phyloP scores from a whole-genome alignment of 192 early-diverging fungal genomes.

The Gigaspora rosea region DNA sequence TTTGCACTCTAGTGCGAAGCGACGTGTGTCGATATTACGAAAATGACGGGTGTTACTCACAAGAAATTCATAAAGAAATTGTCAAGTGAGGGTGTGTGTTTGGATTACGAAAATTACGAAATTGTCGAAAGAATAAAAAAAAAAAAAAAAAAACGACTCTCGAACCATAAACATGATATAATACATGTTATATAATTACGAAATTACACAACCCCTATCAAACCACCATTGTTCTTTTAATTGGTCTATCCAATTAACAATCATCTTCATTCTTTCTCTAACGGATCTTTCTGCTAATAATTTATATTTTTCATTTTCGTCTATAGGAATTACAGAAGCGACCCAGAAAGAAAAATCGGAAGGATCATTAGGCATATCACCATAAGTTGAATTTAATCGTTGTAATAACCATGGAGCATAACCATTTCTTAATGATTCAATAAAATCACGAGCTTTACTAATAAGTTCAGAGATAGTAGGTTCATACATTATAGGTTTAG shows the following conservation, averaged over 20 bases:
- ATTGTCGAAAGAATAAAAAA: no score
- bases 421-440: conserved; percentile 37
- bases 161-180: no score
- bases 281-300: conserved; percentile 45
- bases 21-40: no score
- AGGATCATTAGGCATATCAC: conserved; percentile 47
- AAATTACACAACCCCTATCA: conserved; percentile 12
- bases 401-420: conserved; percentile 39
- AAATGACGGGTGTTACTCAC: no score
- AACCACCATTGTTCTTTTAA: conserved; percentile 28
- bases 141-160: no score
- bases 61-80: no score
- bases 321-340: conserved; percentile 51
- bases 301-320: conserved; percentile 45
- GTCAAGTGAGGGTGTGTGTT: no score
- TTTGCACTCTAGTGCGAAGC: no score
- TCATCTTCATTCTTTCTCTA: conserved; percentile 47
- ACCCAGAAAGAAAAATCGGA: conserved; percentile 53
- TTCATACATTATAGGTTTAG: conserved; percentile 23
- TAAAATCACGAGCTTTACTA: conserved; percentile 38
- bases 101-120: no score
- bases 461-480: conserved; percentile 38
- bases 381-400: conserved; percentile 42
- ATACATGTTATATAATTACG: no score
- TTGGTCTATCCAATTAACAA: conserved; percentile 48